A percentile compares a stretch with the other conserved stretches of the same genome.
These are phyloP conservation scores for Rusavskia elegans DNA, from an alignment of 495 filamentous ascomycete genomes.

Conservation along the genomic window DNA sequence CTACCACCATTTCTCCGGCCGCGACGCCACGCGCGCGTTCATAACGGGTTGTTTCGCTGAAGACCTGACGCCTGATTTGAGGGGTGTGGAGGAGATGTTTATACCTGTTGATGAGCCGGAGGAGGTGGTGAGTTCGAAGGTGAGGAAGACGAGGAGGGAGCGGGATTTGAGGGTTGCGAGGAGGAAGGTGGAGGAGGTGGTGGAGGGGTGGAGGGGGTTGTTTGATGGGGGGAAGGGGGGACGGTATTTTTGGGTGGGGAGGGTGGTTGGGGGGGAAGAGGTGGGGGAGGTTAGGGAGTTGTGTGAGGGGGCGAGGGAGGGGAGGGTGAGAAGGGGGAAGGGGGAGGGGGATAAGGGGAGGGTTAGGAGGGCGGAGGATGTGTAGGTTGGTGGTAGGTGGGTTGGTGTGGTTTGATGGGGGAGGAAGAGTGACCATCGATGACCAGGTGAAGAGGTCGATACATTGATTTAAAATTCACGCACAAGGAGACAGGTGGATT, in stretches of 20 bases:
- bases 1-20: conserved; percentile 77
- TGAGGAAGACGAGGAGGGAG: conserved; percentile 22
- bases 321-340: conserved; percentile 7
- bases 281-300: conserved; percentile 22
- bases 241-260: conserved; percentile 62
- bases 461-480: too few relatives aligned
- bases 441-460: too few relatives aligned
- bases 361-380: neutral
- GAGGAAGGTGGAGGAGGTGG: conserved; percentile 26
- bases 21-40: conserved; percentile 77
- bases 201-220: conserved; percentile 39
- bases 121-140: conserved; percentile 14
- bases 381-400: neutral
- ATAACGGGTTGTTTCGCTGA: conserved; percentile 91
- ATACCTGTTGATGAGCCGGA: conserved; percentile 47
- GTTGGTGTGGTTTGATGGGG: neutral
- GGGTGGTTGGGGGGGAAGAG: conserved; percentile 28
- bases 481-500: neutral
- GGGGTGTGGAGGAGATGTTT: conserved; percentile 80
- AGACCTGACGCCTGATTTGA: conserved; percentile 66
- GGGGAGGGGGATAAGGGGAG: neutral
- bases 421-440: too few relatives aligned
- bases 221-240: conserved; percentile 48
- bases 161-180: conserved; percentile 29
- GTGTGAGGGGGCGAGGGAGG: conserved; percentile 15